Percentiles rank a stretch among this genome's conserved stretches.
Evolutionary conservation across 208 protist genomes (phyloP).

Genomic region (Leishmania arabica): DNA sequence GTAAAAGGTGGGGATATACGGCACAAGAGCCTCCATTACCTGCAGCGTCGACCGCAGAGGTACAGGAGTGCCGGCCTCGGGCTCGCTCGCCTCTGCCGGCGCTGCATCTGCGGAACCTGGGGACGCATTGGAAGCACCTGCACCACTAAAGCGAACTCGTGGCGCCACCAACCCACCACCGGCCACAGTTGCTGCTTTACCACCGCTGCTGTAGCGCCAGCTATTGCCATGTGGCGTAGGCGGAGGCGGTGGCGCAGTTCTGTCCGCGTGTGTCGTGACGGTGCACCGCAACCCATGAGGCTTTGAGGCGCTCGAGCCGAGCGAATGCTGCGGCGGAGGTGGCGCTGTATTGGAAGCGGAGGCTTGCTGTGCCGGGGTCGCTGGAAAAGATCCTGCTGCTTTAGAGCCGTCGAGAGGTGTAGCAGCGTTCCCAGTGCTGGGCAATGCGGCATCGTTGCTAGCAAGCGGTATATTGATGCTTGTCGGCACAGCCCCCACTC

Average conservation of each 20-base stretch:
- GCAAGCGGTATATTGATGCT: neutral
- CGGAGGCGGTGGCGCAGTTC: neutral
- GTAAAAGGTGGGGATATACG: slow-evolving; percentile 87
- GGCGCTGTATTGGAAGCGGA: neutral
- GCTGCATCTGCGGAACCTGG: neutral
- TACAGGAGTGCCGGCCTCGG: neutral
- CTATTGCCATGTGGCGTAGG: slow-evolving; percentile 1
- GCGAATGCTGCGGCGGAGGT: neutral
- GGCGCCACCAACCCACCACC: neutral
- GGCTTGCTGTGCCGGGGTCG: neutral
- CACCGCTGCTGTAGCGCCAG: neutral
- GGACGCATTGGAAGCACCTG: neutral
- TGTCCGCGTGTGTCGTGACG: neutral
- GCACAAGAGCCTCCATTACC: slow-evolving; percentile 64
- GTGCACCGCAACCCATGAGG: neutral
- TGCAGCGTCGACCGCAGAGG: slow-evolving; percentile 42
- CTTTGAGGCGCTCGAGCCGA: neutral
- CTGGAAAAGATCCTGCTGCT: neutral
- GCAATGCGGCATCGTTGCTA: neutral
- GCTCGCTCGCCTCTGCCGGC: neutral
- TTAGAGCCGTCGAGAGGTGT: neutral
- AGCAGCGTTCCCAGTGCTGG: neutral
- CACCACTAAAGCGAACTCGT: neutral
- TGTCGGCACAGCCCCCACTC: neutral
- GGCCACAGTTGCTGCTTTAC: neutral